Percentiles rank a stretch among this genome's conserved stretches.
Conservation (phyloP, 2,329 filamentous ascomycete species). For the Penicillium sp. region DNA sequence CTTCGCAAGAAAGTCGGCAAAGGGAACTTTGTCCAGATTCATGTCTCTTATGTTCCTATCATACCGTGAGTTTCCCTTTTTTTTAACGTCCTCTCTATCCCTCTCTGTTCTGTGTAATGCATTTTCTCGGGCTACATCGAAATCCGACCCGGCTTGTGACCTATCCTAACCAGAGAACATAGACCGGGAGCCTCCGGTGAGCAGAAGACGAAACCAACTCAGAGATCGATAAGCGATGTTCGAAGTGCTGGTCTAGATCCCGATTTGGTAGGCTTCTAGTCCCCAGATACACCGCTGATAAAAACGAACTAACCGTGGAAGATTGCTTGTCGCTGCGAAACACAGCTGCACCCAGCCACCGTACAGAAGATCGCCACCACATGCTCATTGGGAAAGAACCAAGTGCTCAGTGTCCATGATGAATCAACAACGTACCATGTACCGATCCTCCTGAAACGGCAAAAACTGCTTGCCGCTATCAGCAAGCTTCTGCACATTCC, state of each 20-base stretch:
- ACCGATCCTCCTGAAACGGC: constrained; percentile 83
- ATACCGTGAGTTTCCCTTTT: constrained; percentile 38
- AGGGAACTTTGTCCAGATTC: constrained; percentile 83
- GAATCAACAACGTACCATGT: constrained; percentile 93
- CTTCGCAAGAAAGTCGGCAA: constrained; percentile 71
- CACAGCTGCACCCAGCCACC: constrained; percentile 70
- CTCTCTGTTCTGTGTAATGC: not conserved
- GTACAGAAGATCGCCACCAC: constrained; percentile 85
- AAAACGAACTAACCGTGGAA: not conserved
- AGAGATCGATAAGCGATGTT: constrained; percentile 81
- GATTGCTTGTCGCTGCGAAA: constrained; percentile 92
- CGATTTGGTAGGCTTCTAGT: constrained; percentile 51
- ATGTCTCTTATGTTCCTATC: constrained; percentile 77
- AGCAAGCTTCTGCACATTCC: constrained; percentile 67
- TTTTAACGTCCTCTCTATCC: not conserved
- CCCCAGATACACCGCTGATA: not conserved
- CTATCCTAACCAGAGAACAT: not conserved
- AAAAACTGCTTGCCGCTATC: constrained; percentile 72
- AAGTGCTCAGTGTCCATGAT: constrained; percentile 85
- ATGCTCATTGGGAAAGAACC: constrained; percentile 82
- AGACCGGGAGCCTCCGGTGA: constrained; percentile 52
- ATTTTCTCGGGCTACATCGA: not conserved
- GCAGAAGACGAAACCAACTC: constrained; percentile 97
- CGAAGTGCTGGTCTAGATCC: constrained; percentile 76
- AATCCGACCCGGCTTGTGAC: not conserved